Percentiles rank a stretch among this genome's conserved stretches.
Evolutionary conservation across 768 basidiomycete species (phyloP).

Genomic region (Mrakia gelida): DNA sequence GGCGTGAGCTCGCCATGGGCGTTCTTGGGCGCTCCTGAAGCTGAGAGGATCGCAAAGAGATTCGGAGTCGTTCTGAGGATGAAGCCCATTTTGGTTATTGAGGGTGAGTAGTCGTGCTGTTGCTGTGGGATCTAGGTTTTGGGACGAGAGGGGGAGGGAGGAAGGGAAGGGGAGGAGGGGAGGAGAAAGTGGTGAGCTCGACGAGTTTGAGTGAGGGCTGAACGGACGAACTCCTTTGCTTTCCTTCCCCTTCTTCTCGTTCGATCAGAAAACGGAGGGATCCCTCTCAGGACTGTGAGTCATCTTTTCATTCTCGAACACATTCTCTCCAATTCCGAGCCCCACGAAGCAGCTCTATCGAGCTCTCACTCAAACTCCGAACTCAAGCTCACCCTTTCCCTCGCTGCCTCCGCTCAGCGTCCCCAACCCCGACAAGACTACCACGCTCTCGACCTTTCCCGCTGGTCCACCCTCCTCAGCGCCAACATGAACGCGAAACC

Average conservation of each 20-base stretch:
- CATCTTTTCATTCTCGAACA: too few relatives aligned
- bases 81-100: slow-evolving; percentile 37
- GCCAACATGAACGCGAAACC: slow-evolving; percentile 34
- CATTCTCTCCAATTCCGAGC: too few relatives aligned
- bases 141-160: too few relatives aligned
- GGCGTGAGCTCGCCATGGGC: slow-evolving; percentile 36
- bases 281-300: slow-evolving; percentile 22
- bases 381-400: too few relatives aligned
- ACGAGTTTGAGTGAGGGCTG: too few relatives aligned
- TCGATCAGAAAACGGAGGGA: slow-evolving; percentile 38
- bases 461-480: slow-evolving; percentile 31
- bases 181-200: too few relatives aligned
- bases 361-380: too few relatives aligned
- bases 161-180: neutral
- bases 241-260: neutral
- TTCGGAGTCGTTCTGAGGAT: slow-evolving; percentile 35
- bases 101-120: slow-evolving; percentile 17
- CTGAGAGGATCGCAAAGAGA: slow-evolving; percentile 33
- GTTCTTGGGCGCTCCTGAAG: slow-evolving; percentile 35
- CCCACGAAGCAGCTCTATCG: too few relatives aligned
- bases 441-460: slow-evolving; percentile 37
- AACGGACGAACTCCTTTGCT: neutral
- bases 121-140: too few relatives aligned
- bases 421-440: slow-evolving; percentile 38
- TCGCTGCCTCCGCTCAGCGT: slow-evolving; percentile 7